phyloP scores from a whole-genome alignment of 108 stramenopile species.

The Stephanodiscus minutulus region DNA sequence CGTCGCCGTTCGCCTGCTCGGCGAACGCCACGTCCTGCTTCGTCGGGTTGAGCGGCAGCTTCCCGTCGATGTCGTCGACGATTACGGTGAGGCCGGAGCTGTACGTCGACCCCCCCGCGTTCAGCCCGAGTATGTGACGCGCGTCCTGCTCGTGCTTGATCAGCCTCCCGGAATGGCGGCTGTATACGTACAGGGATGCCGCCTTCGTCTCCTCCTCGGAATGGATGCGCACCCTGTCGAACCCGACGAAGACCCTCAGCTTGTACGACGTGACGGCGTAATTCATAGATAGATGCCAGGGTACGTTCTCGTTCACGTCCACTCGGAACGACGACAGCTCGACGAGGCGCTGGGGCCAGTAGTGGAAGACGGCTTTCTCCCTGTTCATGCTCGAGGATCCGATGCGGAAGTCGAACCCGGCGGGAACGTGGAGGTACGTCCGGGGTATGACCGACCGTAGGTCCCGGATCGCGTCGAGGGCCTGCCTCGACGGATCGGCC shows the following conservation, averaged over 20 bases:
- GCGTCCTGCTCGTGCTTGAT: conserved; percentile 32
- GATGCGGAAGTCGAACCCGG: conserved; percentile 40
- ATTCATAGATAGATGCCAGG: no score
- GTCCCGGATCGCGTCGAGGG: conserved; percentile 27
- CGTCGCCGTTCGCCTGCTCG: conserved; percentile 31
- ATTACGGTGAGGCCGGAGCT: conserved; percentile 27
- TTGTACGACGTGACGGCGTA: neutral
- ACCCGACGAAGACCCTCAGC: conserved; percentile 14
- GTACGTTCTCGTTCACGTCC: conserved; percentile 23
- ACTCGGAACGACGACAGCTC: conserved; percentile 56
- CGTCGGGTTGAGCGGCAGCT: conserved; percentile 34
- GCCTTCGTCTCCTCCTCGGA: conserved; percentile 3
- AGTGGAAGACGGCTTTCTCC: conserved; percentile 28
- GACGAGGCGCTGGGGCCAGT: conserved; percentile 65
- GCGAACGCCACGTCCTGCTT: conserved; percentile 36
- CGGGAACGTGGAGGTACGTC: conserved; percentile 59
- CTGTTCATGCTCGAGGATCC: conserved; percentile 22
- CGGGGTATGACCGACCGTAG: conserved; percentile 41
- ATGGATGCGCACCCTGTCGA: conserved; percentile 28
- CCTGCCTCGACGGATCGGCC: neutral
- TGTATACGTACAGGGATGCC: conserved; percentile 46
- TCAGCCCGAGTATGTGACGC: conserved; percentile 9
- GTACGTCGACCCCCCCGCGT: conserved; percentile 11
- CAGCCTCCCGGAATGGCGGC: conserved; percentile 54
- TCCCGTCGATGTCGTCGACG: conserved; percentile 33